Percentiles rank a stretch among this genome's conserved stretches.
These are phyloP conservation scores for Fusarium sp. DNA, from an alignment of 2,329 filamentous ascomycete genomes.

Conservation along the genomic window DNA sequence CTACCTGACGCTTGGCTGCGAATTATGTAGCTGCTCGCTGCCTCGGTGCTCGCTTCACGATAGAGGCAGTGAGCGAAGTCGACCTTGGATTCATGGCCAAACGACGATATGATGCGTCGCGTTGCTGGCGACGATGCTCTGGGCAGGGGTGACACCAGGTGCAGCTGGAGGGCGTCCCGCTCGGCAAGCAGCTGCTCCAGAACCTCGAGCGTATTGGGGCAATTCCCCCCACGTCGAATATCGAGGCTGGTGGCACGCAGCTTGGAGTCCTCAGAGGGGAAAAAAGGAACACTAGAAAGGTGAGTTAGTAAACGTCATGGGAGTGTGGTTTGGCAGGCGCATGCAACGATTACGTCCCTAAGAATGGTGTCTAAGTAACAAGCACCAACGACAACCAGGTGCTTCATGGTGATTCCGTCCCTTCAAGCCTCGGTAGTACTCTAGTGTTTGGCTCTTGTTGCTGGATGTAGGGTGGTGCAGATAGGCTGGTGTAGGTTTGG, in stretches of 20 bases:
- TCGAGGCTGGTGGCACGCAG: constrained; percentile 74
- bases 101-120: constrained; percentile 67
- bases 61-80: constrained; percentile 72
- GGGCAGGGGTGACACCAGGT: constrained; percentile 71
- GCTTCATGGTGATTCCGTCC: constrained; percentile 59
- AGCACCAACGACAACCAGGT: constrained; percentile 76
- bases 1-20: constrained; percentile 72
- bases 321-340: background rate
- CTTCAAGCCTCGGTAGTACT: no score
- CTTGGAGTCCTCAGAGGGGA: constrained; percentile 81
- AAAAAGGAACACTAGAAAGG: constrained; percentile 72
- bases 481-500: background rate
- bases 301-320: constrained; percentile 28
- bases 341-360: constrained; percentile 61
- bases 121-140: constrained; percentile 65
- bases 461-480: background rate
- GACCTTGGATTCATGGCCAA: constrained; percentile 62
- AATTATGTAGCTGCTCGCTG: constrained; percentile 80
- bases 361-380: constrained; percentile 82
- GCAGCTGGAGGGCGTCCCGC: constrained; percentile 50
- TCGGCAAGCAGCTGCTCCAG: constrained; percentile 73
- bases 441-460: background rate
- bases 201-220: constrained; percentile 80
- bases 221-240: constrained; percentile 80
- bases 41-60: constrained; percentile 66